Evolutionary conservation across 2,329 filamentous ascomycete genomes (phyloP).

Genomic region (Tricladium varicosporioides): DNA sequence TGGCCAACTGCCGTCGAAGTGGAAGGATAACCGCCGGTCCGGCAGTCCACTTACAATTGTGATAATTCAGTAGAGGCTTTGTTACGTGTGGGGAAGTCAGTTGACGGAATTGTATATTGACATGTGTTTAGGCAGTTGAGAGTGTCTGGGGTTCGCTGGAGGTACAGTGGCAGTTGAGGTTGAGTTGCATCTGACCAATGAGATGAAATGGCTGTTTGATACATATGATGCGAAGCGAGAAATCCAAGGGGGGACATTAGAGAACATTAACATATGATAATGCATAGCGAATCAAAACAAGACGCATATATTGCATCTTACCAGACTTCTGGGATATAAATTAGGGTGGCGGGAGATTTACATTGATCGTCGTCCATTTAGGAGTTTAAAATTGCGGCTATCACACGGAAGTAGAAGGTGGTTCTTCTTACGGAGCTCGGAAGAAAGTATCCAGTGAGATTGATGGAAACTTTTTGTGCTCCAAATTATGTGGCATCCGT

Average conservation of each 20-base stretch:
- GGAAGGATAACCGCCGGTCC: background rate
- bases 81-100: background rate
- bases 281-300: too few relatives aligned
- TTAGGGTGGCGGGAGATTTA: too few relatives aligned
- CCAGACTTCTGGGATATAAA: too few relatives aligned
- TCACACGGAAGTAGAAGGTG: too few relatives aligned
- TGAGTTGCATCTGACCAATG: background rate
- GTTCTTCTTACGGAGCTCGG: too few relatives aligned
- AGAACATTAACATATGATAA: background rate
- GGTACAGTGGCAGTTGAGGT: conserved; percentile 1
- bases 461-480: background rate
- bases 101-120: background rate
- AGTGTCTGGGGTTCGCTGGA: background rate
- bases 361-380: too few relatives aligned
- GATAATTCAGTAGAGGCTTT: background rate
- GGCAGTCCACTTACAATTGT: background rate
- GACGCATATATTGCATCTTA: too few relatives aligned
- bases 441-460: background rate
- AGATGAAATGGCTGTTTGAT: background rate
- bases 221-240: background rate
- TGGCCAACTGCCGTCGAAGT: background rate
- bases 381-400: too few relatives aligned
- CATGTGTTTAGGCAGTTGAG: conserved; percentile 9
- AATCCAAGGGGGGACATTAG: background rate
- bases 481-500: background rate